These are phyloP conservation scores for Alternaria incomplexa DNA, from an alignment of 2,329 filamentous ascomycete species.

Conservation along the genomic window DNA sequence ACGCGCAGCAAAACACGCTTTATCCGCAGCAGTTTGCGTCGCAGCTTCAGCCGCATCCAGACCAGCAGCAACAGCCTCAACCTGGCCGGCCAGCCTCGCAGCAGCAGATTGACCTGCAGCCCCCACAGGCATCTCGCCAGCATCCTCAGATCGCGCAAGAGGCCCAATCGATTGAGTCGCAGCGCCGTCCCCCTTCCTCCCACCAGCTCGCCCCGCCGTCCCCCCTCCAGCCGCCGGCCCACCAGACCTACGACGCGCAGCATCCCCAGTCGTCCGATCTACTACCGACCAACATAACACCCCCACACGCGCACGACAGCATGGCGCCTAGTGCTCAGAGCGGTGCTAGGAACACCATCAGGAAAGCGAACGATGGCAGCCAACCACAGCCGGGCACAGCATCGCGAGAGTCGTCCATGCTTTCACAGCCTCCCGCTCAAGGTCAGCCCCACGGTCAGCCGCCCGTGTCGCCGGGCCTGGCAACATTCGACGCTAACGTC, in stretches of 20 bases:
- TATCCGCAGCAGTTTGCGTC: slow-evolving; percentile 29
- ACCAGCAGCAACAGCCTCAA: slow-evolving; percentile 35
- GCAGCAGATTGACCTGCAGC: slow-evolving; percentile 41
- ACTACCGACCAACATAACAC: slow-evolving; percentile 34
- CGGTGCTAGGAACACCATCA: slow-evolving; percentile 37
- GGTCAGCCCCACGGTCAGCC: slow-evolving; percentile 46
- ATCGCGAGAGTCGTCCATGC: slow-evolving; percentile 43
- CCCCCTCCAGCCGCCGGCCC: slow-evolving; percentile 39
- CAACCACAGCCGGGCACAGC: slow-evolving; percentile 38
- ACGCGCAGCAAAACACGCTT: slow-evolving; percentile 30
- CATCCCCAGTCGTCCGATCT: slow-evolving; percentile 33
- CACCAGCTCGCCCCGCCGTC: slow-evolving; percentile 46
- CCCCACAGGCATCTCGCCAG: slow-evolving; percentile 39
- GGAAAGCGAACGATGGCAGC: slow-evolving; percentile 43
- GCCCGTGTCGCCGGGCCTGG: slow-evolving; percentile 47
- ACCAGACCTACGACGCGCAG: slow-evolving; percentile 43
- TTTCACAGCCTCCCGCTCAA: slow-evolving; percentile 44
- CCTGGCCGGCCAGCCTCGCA: slow-evolving; percentile 36
- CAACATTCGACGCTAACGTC: slow-evolving; percentile 54
- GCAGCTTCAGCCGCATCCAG: slow-evolving; percentile 27
- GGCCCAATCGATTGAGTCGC: slow-evolving; percentile 33
- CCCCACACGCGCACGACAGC: slow-evolving; percentile 40
- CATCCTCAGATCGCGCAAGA: slow-evolving; percentile 40
- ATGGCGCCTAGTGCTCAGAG: slow-evolving; percentile 38
- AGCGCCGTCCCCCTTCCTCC: slow-evolving; percentile 42